Conservation (phyloP, 768 basidiomycete species). For the Mycena pura region DNA sequence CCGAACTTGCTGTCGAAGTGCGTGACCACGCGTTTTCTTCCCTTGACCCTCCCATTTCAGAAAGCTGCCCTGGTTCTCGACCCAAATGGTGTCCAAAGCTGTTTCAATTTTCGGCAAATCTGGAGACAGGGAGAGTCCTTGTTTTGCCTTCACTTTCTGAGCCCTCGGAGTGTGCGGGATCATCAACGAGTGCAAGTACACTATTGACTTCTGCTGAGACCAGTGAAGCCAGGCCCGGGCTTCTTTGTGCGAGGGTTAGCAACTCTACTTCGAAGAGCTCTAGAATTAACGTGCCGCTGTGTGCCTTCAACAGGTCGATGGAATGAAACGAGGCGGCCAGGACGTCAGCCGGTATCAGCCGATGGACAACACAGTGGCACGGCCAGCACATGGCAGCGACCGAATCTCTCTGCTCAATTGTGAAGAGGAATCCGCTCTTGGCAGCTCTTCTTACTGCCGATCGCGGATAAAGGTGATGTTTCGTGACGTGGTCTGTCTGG, state of each 20-base stretch:
- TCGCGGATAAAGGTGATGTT: constrained; percentile 13
- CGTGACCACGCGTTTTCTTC: constrained; percentile 6
- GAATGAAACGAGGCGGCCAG: constrained; percentile 9
- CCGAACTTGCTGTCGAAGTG: constrained; percentile 3
- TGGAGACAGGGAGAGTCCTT: not conserved
- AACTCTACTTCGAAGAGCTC: not conserved
- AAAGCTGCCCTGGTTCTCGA: not conserved
- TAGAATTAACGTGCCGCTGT: not conserved
- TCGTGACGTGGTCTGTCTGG: constrained; percentile 3
- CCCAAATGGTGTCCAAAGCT: constrained; percentile 14
- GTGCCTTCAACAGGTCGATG: constrained; percentile 4
- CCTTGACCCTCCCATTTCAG: constrained; percentile 8
- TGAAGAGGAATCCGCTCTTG: not conserved
- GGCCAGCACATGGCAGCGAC: constrained; percentile 13
- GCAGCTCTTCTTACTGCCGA: not conserved
- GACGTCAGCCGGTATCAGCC: constrained; percentile 3
- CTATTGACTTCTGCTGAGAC: not conserved
- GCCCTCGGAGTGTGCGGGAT: not conserved
- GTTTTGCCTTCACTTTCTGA: not conserved
- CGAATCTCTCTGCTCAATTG: not conserved
- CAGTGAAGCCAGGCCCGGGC: constrained; percentile 12
- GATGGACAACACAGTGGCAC: constrained; percentile 16
- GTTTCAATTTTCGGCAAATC: not conserved
- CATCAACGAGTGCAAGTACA: constrained; percentile 14
- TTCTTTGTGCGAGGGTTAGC: not conserved